A percentile compares a stretch with the other conserved stretches of the same genome.
Conservation (phyloP, 2,329 filamentous ascomycete genomes). For the Metarhizium brunneum region DNA sequence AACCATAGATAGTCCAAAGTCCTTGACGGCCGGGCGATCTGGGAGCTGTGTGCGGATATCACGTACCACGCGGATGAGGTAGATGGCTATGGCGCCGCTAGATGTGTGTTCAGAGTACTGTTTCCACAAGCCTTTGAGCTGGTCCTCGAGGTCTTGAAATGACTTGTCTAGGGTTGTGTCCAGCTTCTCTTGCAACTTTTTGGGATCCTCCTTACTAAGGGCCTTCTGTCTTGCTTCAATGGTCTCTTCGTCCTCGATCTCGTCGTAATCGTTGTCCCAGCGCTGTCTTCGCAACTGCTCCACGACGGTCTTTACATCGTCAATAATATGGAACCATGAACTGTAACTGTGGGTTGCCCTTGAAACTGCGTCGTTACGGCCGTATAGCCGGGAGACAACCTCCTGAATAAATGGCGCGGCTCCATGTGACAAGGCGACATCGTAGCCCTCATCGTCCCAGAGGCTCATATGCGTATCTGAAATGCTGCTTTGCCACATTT, state of each 20-base stretch:
- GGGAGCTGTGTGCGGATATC: slow-evolving; percentile 63
- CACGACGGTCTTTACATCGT: slow-evolving; percentile 53
- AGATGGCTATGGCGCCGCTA: slow-evolving; percentile 48
- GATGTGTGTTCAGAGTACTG: slow-evolving; percentile 34
- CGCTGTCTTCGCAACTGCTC: slow-evolving; percentile 56
- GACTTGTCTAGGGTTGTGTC: slow-evolving; percentile 45
- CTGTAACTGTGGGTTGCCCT: slow-evolving; percentile 55
- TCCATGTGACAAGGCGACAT: slow-evolving; percentile 55
- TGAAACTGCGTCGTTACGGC: slow-evolving; percentile 58
- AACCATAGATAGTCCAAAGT: slow-evolving; percentile 53
- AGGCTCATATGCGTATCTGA: slow-evolving; percentile 45
- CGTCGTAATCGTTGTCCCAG: slow-evolving; percentile 68
- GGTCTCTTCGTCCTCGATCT: slow-evolving; percentile 64
- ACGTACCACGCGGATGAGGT: slow-evolving; percentile 64
- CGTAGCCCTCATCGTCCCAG: slow-evolving; percentile 58
- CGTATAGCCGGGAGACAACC: slow-evolving; percentile 61
- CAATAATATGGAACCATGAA: slow-evolving; percentile 66
- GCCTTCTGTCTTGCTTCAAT: slow-evolving; percentile 57
- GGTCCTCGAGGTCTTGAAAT: slow-evolving; percentile 48
- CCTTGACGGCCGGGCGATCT: slow-evolving; percentile 34
- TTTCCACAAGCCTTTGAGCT: slow-evolving; percentile 42
- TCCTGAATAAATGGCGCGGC: slow-evolving; percentile 60
- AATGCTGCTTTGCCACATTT: slow-evolving; percentile 46
- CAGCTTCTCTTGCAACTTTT: slow-evolving; percentile 50
- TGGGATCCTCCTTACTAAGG: slow-evolving; percentile 65